Conservation (phyloP, 2,329 filamentous ascomycete genomes). For the Xylariales sp. region DNA sequence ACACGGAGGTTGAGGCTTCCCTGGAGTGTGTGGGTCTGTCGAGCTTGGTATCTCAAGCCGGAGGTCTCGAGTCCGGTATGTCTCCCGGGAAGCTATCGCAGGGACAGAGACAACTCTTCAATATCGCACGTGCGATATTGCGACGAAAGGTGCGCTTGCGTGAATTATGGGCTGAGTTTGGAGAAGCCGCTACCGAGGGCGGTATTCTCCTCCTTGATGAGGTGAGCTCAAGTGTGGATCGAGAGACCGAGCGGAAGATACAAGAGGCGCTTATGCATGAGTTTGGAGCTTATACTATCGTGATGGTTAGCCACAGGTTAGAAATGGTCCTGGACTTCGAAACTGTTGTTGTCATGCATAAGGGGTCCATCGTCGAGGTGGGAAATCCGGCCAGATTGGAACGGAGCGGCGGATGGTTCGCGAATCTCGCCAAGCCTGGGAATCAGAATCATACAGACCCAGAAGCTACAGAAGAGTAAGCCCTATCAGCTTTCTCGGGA, state of each 20-base stretch:
- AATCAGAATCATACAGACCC: no score
- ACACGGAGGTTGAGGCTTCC: slow-evolving; percentile 28
- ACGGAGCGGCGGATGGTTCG: no score
- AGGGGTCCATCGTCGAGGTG: slow-evolving; percentile 36
- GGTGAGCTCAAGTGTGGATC: slow-evolving; percentile 4
- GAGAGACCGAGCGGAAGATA: slow-evolving; percentile 3
- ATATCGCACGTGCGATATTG: slow-evolving; percentile 55
- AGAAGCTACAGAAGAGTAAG: no score
- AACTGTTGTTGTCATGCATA: slow-evolving; percentile 37
- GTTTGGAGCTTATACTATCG: slow-evolving; percentile 35
- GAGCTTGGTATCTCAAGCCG: slow-evolving; percentile 25
- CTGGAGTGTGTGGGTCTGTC: slow-evolving; percentile 32
- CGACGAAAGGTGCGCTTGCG: slow-evolving; percentile 21
- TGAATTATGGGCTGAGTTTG: no score
- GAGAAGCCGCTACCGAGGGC: neutral
- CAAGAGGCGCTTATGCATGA: slow-evolving; percentile 6
- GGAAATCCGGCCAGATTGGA: no score
- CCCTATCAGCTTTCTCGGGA: no score
- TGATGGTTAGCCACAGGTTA: slow-evolving; percentile 17
- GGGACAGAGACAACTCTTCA: slow-evolving; percentile 62
- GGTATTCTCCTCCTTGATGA: slow-evolving; percentile 3
- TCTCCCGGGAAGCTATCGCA: slow-evolving; percentile 45
- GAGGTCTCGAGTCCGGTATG: slow-evolving; percentile 33
- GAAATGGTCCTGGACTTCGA: slow-evolving; percentile 39
- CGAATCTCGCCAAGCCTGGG: no score